Evolutionary conservation across 2,329 filamentous ascomycete species (phyloP).

Genomic region (Clonostachys solani): DNA sequence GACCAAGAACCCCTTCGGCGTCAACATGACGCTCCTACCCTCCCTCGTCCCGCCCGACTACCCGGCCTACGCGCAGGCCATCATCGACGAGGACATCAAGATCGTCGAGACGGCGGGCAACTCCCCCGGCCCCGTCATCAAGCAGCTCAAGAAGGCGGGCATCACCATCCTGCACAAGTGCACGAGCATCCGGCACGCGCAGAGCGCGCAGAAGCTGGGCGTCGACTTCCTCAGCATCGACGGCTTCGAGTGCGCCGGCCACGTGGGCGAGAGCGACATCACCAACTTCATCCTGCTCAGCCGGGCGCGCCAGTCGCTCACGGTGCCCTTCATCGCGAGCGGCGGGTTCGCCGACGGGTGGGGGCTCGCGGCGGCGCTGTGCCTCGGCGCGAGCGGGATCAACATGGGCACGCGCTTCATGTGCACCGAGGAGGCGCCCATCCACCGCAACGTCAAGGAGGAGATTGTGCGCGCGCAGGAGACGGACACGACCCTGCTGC

Average conservation of each 20-base stretch:
- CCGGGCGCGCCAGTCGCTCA: constrained; percentile 77
- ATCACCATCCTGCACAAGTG: constrained; percentile 92
- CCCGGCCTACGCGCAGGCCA: constrained; percentile 81
- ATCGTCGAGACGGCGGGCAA: constrained; percentile 94
- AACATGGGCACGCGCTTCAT: constrained; percentile 99
- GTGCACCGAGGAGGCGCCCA: constrained; percentile 89
- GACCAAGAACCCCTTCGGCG: constrained; percentile 78
- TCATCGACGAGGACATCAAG: constrained; percentile 87
- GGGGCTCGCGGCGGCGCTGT: constrained; percentile 85
- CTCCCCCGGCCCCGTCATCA: constrained; percentile 82
- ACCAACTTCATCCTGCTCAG: constrained; percentile 87
- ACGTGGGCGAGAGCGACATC: constrained; percentile 83
- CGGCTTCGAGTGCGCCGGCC: constrained; percentile 93
- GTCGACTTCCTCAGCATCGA: constrained; percentile 97
- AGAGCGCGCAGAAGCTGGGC: constrained; percentile 86
- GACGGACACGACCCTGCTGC: constrained; percentile 83
- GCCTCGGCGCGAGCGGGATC: constrained; percentile 85
- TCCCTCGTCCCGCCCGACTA: constrained; percentile 90
- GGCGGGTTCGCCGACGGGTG: constrained; percentile 95
- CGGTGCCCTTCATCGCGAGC: constrained; percentile 89
- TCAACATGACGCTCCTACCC: constrained; percentile 93
- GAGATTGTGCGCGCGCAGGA: constrained; percentile 85
- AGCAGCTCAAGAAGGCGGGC: constrained; percentile 76
- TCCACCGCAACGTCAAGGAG: constrained; percentile 92
- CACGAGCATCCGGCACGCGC: constrained; percentile 90